These are phyloP conservation scores for Miamiensis avidus DNA, from an alignment of 169 alveolate species.

Conservation along the genomic window DNA sequence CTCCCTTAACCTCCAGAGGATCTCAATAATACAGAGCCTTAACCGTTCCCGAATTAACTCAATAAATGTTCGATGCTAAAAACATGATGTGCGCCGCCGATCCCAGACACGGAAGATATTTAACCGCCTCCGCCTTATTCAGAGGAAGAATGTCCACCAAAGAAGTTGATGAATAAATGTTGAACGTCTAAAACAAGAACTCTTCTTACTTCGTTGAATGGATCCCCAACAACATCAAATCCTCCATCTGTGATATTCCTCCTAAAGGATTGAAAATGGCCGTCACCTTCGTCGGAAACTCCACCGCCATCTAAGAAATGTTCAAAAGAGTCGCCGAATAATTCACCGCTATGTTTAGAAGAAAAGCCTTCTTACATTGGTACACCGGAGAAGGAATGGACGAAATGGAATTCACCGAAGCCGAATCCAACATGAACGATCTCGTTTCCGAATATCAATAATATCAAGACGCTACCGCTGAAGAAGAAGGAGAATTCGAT, in stretches of 20 bases:
- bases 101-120: slow-evolving; percentile 98
- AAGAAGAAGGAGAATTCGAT: slow-evolving; percentile 94
- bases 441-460: slow-evolving; percentile 98
- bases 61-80: slow-evolving; percentile 99
- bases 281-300: slow-evolving; percentile 97
- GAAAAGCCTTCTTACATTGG: slow-evolving; percentile 98
- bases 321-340: slow-evolving; percentile 97
- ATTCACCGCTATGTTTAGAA: slow-evolving; percentile 97
- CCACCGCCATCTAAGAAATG: slow-evolving; percentile 98
- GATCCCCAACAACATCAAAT: slow-evolving; percentile 98
- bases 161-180: slow-evolving; percentile 99
- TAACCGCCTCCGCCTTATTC: slow-evolving; percentile 98
- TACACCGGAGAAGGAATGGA: slow-evolving; percentile 99
- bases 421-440: slow-evolving; percentile 92
- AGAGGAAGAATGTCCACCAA: slow-evolving; percentile 99
- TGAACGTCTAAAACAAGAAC: slow-evolving; percentile 97
- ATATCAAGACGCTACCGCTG: slow-evolving; percentile 98
- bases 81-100: slow-evolving; percentile 99
- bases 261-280: slow-evolving; percentile 99
- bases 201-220: slow-evolving; percentile 98
- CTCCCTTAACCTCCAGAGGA: slow-evolving; percentile 98
- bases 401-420: slow-evolving; percentile 94
- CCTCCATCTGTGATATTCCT: slow-evolving; percentile 98
- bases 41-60: slow-evolving; percentile 98
- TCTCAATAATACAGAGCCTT: slow-evolving; percentile 98